Conservation (phyloP, 129 eudicot species). For the Artemisia argyi region DNA sequence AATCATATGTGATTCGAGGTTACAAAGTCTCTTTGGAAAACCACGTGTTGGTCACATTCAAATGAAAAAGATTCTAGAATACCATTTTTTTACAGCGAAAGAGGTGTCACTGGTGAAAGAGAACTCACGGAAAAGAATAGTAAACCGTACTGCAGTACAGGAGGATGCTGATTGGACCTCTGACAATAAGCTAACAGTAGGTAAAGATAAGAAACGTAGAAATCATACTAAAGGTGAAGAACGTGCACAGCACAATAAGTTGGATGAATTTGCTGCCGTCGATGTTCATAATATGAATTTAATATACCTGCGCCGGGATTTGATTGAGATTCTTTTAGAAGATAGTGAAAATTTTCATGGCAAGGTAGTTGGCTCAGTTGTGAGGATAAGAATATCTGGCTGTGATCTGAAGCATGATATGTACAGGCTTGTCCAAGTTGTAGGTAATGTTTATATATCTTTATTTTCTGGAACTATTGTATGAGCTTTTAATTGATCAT, state of each 20-base stretch:
- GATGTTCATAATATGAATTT: constrained; percentile 83
- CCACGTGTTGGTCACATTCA: constrained; percentile 70
- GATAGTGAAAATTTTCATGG: constrained; percentile 59
- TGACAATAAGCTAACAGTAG: constrained; percentile 31
- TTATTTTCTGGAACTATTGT: neutral
- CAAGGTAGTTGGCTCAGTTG: constrained; percentile 88
- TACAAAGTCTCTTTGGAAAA: constrained; percentile 62
- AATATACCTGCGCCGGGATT: constrained; percentile 69
- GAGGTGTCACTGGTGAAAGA: constrained; percentile 52
- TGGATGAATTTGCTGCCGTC: constrained; percentile 85
- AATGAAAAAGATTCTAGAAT: constrained; percentile 83
- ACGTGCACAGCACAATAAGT: constrained; percentile 46
- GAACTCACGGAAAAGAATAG: constrained; percentile 42
- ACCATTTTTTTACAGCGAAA: constrained; percentile 48
- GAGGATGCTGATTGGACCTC: constrained; percentile 43
- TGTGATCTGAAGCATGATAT: constrained; percentile 78
- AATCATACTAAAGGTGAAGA: constrained; percentile 54
- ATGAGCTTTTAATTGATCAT: constrained; percentile 6
- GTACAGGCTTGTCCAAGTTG: constrained; percentile 85
- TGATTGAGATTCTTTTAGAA: constrained; percentile 67
- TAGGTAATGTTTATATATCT: constrained; percentile 53
- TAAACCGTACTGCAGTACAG: constrained; percentile 33
- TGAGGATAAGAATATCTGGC: constrained; percentile 68
- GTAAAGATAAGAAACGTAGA: constrained; percentile 58
- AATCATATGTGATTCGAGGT: constrained; percentile 81